Conservation (phyloP, 23 red algal species). For the Gracilariopsis chorda region DNA sequence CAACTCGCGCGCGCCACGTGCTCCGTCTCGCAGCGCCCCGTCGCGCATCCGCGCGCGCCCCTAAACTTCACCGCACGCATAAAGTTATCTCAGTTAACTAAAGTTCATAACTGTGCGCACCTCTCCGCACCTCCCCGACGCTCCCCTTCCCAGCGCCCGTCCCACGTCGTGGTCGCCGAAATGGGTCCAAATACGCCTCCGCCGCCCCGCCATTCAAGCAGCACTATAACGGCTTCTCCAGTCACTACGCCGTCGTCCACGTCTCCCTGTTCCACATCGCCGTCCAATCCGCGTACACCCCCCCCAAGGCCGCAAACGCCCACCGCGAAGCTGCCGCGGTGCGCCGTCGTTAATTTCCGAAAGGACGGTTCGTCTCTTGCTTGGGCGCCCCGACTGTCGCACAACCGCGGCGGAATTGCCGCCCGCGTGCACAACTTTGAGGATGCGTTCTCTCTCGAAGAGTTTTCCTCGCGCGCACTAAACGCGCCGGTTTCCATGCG, state of each 20-base stretch:
- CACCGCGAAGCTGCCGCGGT: conserved; percentile 24
- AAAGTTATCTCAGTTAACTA: too few species aligned
- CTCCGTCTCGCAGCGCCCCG: neutral
- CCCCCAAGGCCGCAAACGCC: neutral
- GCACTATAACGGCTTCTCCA: too few species aligned
- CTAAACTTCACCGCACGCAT: too few species aligned
- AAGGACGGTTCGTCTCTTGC: conserved; percentile 25
- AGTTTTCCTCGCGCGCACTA: conserved; percentile 53
- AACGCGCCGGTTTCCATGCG: too few species aligned
- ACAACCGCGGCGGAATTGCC: conserved; percentile 45
- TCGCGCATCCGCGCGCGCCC: neutral
- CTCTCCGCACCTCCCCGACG: neutral
- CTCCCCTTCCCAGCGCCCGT: neutral
- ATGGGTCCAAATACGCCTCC: too few species aligned
- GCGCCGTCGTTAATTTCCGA: conserved; percentile 54
- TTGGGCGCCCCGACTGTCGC: conserved; percentile 38
- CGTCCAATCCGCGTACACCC: neutral
- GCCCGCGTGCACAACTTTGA: conserved; percentile 62
- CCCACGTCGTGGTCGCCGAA: neutral
- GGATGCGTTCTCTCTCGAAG: conserved; percentile 61
- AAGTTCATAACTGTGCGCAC: neutral
- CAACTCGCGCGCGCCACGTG: neutral
- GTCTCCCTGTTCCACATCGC: neutral
- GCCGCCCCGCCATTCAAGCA: too few species aligned
- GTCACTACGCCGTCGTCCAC: neutral